phyloP scores from a whole-genome alignment of 495 filamentous ascomycete genomes.

The Neurospora sp. region DNA sequence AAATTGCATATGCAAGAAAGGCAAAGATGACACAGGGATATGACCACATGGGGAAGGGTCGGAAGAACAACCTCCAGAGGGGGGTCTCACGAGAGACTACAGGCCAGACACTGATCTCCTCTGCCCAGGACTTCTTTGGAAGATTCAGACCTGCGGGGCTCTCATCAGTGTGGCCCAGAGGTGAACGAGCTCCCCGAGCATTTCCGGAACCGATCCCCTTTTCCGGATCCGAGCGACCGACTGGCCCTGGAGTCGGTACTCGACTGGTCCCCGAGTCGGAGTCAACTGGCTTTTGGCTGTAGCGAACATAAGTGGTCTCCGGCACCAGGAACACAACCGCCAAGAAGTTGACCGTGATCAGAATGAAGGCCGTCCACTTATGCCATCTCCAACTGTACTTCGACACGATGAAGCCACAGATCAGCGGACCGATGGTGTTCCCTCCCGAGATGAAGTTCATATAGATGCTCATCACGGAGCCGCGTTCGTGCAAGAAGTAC shows the following conservation, averaged over 20 bases:
- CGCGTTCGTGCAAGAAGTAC: constrained; percentile 34
- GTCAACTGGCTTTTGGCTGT: constrained; percentile 4
- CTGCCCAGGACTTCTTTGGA: constrained; percentile 17
- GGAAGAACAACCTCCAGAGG: constrained; percentile 20
- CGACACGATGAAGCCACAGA: constrained; percentile 31
- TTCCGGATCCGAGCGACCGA: background rate
- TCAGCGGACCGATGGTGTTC: constrained; percentile 28
- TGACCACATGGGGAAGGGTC: constrained; percentile 29
- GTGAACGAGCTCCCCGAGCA: background rate
- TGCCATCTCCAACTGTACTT: constrained; percentile 31
- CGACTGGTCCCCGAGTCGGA: background rate
- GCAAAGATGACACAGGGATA: constrained; percentile 35
- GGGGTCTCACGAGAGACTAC: constrained; percentile 14
- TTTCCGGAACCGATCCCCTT: background rate
- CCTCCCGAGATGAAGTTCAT: constrained; percentile 31
- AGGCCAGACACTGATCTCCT: constrained; percentile 22
- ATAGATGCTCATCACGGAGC: constrained; percentile 30
- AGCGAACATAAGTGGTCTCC: constrained; percentile 29
- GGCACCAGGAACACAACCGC: constrained; percentile 28
- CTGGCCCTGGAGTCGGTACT: background rate
- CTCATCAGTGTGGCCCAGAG: background rate
- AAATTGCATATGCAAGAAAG: constrained; percentile 32
- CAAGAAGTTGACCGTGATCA: constrained; percentile 22
- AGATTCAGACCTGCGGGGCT: background rate
- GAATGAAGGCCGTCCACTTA: constrained; percentile 26